These are phyloP conservation scores for Xylariaceae sp. DNA, from an alignment of 2,329 filamentous ascomycete genomes.

Conservation along the genomic window DNA sequence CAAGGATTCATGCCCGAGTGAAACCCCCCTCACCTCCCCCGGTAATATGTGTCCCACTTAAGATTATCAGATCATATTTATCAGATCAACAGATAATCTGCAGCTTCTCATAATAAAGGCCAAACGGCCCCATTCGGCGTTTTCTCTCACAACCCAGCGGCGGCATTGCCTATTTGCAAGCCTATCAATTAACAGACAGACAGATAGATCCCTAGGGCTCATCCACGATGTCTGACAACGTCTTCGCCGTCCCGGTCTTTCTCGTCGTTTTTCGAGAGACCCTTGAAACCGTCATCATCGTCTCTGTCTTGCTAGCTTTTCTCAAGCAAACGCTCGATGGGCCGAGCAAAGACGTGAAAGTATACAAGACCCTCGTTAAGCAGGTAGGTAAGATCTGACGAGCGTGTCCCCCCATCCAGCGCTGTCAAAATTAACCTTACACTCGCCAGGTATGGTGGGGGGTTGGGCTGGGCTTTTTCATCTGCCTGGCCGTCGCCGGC, in stretches of 20 bases:
- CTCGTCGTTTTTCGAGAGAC: conserved; percentile 89
- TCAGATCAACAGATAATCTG: conserved; percentile 30
- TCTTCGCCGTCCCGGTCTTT: conserved; percentile 58
- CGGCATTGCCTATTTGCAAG: not conserved
- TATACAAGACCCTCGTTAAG: conserved; percentile 69
- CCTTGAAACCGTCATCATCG: conserved; percentile 80
- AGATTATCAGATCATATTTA: conserved; percentile 27
- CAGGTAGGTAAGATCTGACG: conserved; percentile 58
- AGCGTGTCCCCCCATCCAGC: not conserved
- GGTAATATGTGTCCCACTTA: conserved; percentile 5
- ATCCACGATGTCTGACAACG: conserved; percentile 30
- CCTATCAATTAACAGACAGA: not conserved
- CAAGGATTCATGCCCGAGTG: conserved; percentile 7
- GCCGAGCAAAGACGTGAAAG: conserved; percentile 59
- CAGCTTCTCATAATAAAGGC: conserved; percentile 1
- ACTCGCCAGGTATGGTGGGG: conserved; percentile 66
- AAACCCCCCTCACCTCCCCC: too few relatives aligned
- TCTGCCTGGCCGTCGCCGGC: conserved; percentile 67
- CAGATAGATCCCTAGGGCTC: conserved; percentile 4
- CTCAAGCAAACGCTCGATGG: conserved; percentile 77
- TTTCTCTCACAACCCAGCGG: not conserved
- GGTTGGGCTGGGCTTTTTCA: conserved; percentile 60
- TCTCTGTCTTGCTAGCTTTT: conserved; percentile 85
- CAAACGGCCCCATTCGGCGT: not conserved
- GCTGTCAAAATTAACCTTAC: not conserved